Percentiles rank a stretch among this genome's conserved stretches.
phyloP scores from a whole-genome alignment of 1,284 basidiomycete species.

The Moesziomyces sp. region DNA sequence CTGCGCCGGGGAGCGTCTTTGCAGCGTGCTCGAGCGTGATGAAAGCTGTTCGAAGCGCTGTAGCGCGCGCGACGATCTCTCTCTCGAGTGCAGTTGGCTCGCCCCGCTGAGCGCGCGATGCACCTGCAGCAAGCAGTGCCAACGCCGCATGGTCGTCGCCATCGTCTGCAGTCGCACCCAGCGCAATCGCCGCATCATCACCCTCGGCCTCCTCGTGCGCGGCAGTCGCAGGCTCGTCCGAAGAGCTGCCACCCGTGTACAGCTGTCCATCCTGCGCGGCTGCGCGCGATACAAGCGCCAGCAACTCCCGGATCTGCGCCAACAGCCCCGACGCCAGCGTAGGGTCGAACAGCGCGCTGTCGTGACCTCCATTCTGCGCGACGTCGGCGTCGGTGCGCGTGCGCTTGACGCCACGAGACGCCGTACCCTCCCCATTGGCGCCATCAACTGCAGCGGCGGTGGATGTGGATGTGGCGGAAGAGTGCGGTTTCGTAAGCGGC shows the following conservation, averaged over 20 bases:
- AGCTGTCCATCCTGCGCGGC: constrained; percentile 18
- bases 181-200: constrained; percentile 24
- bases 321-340: constrained; percentile 13
- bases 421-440: constrained; percentile 7
- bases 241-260: background rate
- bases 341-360: constrained; percentile 32
- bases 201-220: constrained; percentile 10
- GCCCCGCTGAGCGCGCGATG: background rate
- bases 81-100: constrained; percentile 21
- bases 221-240: background rate
- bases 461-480: background rate
- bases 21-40: constrained; percentile 24
- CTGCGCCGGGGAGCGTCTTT: constrained; percentile 15
- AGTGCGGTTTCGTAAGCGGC: constrained; percentile 1
- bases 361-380: background rate
- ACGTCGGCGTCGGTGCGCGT: background rate
- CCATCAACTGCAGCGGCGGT: background rate
- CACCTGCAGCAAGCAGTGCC: constrained; percentile 27
- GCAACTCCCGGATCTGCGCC: constrained; percentile 29
- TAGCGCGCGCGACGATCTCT: constrained; percentile 27
- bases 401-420: constrained; percentile 22
- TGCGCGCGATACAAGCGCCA: constrained; percentile 13
- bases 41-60: constrained; percentile 14
- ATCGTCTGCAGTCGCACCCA: constrained; percentile 36
- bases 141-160: constrained; percentile 38